Evolutionary conservation across 75 land plant species (phyloP).

Genomic region (Picea sitchensis): DNA sequence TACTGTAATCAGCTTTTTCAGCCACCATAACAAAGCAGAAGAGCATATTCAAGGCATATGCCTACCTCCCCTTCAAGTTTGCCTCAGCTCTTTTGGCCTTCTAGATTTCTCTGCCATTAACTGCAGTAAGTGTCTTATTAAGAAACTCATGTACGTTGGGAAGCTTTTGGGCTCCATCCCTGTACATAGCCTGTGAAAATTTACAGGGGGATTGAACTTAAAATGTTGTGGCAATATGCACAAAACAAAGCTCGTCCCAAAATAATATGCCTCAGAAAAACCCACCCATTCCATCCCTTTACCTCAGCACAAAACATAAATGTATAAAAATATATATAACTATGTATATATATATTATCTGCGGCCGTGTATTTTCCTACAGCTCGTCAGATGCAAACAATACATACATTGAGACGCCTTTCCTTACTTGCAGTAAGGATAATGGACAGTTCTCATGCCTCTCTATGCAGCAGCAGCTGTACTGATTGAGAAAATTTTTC

Average conservation of each 20-base stretch:
- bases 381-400: constrained; percentile 10
- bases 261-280: not conserved
- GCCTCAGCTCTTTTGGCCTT: not conserved
- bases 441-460: not conserved
- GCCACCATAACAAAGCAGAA: constrained; percentile 1
- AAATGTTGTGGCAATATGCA: not conserved
- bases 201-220: not conserved
- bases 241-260: not conserved
- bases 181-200: constrained; percentile 9
- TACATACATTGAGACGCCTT: constrained; percentile 1
- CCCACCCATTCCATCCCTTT: not conserved
- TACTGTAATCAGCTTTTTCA: not conserved
- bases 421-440: constrained; percentile 4
- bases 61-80: not conserved
- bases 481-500: constrained; percentile 7
- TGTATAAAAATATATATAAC: not conserved
- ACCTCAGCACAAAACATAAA: not conserved
- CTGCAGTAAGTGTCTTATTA: constrained; percentile 6
- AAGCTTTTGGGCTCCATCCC: constrained; percentile 1
- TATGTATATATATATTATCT: not conserved
- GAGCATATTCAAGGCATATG: constrained; percentile 6
- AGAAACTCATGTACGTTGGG: not conserved
- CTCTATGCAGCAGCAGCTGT: constrained; percentile 3
- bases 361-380: constrained; percentile 10
- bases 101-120: not conserved